phyloP scores from a whole-genome alignment of 225 moss, liverwort and hornwort species.

The Bryoerythrophyllum caledonicum region DNA sequence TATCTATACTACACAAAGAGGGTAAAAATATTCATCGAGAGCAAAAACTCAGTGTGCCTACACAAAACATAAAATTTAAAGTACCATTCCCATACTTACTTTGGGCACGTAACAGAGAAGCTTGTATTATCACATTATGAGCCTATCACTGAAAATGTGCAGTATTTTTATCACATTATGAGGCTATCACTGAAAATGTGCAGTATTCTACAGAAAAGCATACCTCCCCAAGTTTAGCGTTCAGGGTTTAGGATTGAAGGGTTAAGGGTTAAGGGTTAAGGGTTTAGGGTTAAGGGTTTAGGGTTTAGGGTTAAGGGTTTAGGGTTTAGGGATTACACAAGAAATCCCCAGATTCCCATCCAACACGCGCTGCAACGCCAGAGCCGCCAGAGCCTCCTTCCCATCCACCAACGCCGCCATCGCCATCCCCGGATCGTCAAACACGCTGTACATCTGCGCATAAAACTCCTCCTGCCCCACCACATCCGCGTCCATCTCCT shows the following conservation, averaged over 20 bases:
- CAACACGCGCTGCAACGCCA: conserved; percentile 52
- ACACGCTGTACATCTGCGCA: conserved; percentile 52
- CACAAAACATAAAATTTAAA: too few species aligned
- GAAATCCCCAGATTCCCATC: conserved; percentile 52
- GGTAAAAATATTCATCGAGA: too few species aligned
- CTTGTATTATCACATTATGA: too few species aligned
- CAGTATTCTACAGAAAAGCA: background rate
- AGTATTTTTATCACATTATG: background rate
- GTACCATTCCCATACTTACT: background rate
- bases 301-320: too few species aligned
- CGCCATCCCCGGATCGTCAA: conserved; percentile 49
- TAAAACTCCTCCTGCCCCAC: conserved; percentile 50
- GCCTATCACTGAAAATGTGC: too few species aligned
- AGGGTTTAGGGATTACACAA: conserved; percentile 6
- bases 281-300: too few species aligned
- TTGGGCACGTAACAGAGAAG: background rate
- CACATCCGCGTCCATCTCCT: conserved; percentile 49
- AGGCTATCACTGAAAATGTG: background rate
- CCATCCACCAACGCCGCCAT: conserved; percentile 57
- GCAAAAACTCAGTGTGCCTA: too few species aligned
- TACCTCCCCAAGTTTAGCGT: conserved; percentile 17
- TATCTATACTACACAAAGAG: too few species aligned
- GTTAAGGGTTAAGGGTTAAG: too few species aligned
- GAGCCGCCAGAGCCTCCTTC: conserved; percentile 54
- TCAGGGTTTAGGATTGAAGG: too few species aligned